Evolutionary conservation across 306 rosid species (phyloP).

Genomic region (Urtica urens): DNA sequence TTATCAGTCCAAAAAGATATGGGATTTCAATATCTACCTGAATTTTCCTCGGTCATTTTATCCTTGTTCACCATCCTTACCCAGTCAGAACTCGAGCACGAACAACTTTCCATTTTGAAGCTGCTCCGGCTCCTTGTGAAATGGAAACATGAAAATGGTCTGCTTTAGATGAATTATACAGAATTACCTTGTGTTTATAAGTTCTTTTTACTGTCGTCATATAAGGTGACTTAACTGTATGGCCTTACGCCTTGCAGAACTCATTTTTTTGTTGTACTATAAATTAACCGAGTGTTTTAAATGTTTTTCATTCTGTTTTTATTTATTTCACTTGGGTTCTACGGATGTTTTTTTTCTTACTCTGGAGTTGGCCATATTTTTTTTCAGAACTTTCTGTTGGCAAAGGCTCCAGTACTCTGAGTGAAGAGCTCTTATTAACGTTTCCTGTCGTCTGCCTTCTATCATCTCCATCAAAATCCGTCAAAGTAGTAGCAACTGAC

Average conservation of each 20-base stretch:
- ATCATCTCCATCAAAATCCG: conserved; percentile 80
- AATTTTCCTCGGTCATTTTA: conserved; percentile 38
- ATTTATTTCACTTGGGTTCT: background rate
- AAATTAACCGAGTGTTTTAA: no score
- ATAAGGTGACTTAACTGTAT: no score
- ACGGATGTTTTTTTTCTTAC: background rate
- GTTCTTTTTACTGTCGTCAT: no score
- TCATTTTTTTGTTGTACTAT: no score
- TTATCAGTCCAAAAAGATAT: conserved; percentile 59
- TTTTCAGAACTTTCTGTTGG: conserved; percentile 41
- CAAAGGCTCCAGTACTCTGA: conserved; percentile 22
- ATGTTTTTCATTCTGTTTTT: background rate
- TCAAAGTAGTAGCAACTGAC: conserved; percentile 64
- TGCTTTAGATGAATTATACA: conserved; percentile 1
- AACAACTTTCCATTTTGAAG: conserved; percentile 59
- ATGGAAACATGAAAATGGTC: conserved; percentile 76
- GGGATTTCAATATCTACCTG: conserved; percentile 52
- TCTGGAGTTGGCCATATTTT: conserved; percentile 11
- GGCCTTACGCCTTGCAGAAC: no score
- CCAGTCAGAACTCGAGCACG: conserved; percentile 78
- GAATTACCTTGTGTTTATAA: background rate
- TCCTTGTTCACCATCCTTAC: conserved; percentile 48
- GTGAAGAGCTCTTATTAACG: conserved; percentile 70
- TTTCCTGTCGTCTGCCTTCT: conserved; percentile 70
- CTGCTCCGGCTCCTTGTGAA: conserved; percentile 45